A percentile compares a stretch with the other conserved stretches of the same genome.
Conservation (phyloP, 192 early-diverging fungal genomes). For the Entophlyctis luteolus region DNA sequence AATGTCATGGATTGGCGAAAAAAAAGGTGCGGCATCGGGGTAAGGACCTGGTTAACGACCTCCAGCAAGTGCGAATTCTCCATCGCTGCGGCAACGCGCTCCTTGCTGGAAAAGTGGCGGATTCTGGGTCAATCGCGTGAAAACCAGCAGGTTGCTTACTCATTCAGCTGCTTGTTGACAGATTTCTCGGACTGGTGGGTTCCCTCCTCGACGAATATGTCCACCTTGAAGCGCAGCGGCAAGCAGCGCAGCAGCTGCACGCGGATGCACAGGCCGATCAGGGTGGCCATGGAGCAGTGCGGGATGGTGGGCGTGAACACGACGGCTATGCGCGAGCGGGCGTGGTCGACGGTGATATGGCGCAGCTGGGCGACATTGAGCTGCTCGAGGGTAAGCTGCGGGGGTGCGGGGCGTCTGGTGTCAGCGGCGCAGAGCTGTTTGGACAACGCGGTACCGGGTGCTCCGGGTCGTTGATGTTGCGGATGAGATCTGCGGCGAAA, state of each 20-base stretch:
- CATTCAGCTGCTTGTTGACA: constrained; percentile 98
- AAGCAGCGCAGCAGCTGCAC: constrained; percentile 82
- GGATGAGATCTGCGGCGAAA: constrained; percentile 67
- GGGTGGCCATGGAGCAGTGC: constrained; percentile 98
- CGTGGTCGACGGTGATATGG: constrained; percentile 77
- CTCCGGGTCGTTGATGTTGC: constrained; percentile 96
- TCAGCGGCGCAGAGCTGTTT: background rate
- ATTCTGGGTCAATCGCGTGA: background rate
- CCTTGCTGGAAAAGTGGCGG: constrained; percentile 56
- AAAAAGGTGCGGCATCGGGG: constrained; percentile 8
- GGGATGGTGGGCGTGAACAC: constrained; percentile 97
- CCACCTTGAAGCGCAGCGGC: constrained; percentile 89
- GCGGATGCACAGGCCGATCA: constrained; percentile 96
- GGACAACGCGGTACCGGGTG: constrained; percentile 61
- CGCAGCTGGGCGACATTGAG: constrained; percentile 87
- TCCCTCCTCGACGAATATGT: constrained; percentile 84
- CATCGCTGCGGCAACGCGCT: constrained; percentile 93
- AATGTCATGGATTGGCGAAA: constrained; percentile 24
- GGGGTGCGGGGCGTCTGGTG: background rate
- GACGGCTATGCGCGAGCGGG: constrained; percentile 63
- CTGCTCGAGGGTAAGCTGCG: constrained; percentile 87
- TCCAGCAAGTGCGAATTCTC: constrained; percentile 92
- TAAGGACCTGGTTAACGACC: constrained; percentile 79
- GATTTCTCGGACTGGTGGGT: constrained; percentile 93
- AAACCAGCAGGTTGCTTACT: constrained; percentile 32